Base-by-base conservation (phyloP, 306 rosid species). In the Inga leiocalycina region DNA sequence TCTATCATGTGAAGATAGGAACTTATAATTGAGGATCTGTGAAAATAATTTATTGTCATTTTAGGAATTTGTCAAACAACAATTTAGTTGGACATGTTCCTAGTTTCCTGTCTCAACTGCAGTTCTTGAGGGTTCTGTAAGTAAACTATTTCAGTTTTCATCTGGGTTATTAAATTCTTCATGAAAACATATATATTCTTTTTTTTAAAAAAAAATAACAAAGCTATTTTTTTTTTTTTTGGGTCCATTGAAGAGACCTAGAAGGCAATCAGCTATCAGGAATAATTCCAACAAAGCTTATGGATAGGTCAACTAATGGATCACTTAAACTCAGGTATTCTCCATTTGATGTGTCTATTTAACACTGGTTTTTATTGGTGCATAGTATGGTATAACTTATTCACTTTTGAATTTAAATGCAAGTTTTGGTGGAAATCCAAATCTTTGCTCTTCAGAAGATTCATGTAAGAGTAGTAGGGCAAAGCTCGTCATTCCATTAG, bases 371-470 rank as follows among this genome's bases (percentile, higher is more conserved):
- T 46, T 35, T 6, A 9, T 64, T 27, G n/a, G 43, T 34, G 56
- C 30, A 69, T n/a, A 6, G 22, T 14, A 43, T 32, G 71, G 15
- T 32, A 32, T 65, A 15, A 65, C 43, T 14, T 14, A 30, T 54
- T 76, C 66, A 45, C 32, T 54, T 83, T 34, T 77, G 64, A 69
- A 56, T 61, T 72, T 78, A 24, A 84, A 74, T 74, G 73, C 84
- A 81, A 84, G 88, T 71, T 82, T 85, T 79, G 88, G 90, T 52
- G 86, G 86, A 76, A 88, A 88, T 59, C 86, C 83, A 82, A 59
- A 71, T 76, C 79, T 89, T 59, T 92, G 92, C 85, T 30, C 39
- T 9, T 4, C 79, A 64, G 81, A 61, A 57, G 81, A 54, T 77
- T 78, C 92, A 65, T 93, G 93, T 88, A 67, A 77, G 30, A 30